phyloP scores from a whole-genome alignment of 2,329 filamentous ascomycete species.

The Colletotrichum ledebouriae region DNA sequence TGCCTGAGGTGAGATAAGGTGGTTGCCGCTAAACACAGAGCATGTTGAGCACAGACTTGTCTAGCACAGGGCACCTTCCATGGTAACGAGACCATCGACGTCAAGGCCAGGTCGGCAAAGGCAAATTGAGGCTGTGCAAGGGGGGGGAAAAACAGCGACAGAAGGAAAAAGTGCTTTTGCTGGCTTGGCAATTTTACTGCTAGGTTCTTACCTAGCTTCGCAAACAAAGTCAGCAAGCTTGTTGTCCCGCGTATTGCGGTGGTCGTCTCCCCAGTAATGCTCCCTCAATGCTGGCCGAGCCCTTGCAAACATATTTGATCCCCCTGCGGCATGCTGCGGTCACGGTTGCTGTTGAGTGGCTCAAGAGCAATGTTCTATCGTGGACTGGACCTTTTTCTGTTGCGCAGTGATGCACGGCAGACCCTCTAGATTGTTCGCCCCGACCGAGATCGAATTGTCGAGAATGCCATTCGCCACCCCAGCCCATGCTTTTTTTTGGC shows the following conservation, averaged over 20 bases:
- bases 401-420: constrained; percentile 4
- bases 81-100: constrained; percentile 15
- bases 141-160: neutral
- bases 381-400: constrained; percentile 22
- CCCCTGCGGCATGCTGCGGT: constrained; percentile 18
- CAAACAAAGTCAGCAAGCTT: neutral
- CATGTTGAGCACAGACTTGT: constrained; percentile 11
- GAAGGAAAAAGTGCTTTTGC: neutral
- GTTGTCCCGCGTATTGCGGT: neutral
- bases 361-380: constrained; percentile 26
- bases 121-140: constrained; percentile 38
- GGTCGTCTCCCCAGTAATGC: neutral
- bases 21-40: constrained; percentile 27
- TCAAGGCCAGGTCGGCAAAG: neutral
- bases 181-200: constrained; percentile 26
- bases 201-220: neutral
- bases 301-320: neutral
- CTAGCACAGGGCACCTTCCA: constrained; percentile 13
- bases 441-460: constrained; percentile 39
- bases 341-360: constrained; percentile 25
- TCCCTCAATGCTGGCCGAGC: neutral
- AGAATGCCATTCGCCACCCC: constrained; percentile 42
- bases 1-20: neutral
- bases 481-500: neutral
- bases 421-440: constrained; percentile 28